phyloP scores from a whole-genome alignment of 2,329 filamentous ascomycete genomes.

The Claviceps cyperi region DNA sequence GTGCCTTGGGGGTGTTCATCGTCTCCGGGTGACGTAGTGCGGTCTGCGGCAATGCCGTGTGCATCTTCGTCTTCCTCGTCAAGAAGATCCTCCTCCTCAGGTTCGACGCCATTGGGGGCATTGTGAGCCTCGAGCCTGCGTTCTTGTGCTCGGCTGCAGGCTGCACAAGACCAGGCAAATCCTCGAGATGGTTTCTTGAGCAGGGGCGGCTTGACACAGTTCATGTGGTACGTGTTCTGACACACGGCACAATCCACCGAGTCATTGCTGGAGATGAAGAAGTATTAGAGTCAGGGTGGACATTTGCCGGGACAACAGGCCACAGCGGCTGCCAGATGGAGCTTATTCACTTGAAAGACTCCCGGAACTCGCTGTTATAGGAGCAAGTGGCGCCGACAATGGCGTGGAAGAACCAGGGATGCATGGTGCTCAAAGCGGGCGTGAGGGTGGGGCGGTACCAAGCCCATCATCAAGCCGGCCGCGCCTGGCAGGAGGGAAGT shows the following conservation, averaged over 20 bases:
- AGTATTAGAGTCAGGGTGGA: not conserved
- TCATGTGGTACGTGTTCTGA: conserved; percentile 94
- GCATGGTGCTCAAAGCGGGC: conserved; percentile 6
- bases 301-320: not conserved
- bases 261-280: conserved; percentile 48
- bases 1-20: conserved; percentile 49
- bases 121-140: conserved; percentile 80
- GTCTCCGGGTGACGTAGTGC: conserved; percentile 49
- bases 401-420: conserved; percentile 1
- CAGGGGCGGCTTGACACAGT: conserved; percentile 82
- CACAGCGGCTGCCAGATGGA: not conserved
- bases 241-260: conserved; percentile 97
- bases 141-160: conserved; percentile 92
- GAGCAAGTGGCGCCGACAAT: conserved; percentile 2
- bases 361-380: not conserved
- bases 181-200: conserved; percentile 93
- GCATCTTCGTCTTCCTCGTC: conserved; percentile 60
- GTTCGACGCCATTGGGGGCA: conserved; percentile 61
- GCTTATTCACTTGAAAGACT: not conserved
- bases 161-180: conserved; percentile 94
- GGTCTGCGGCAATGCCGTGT: conserved; percentile 39
- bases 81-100: conserved; percentile 48
- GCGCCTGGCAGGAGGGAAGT: conserved; percentile 1
- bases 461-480: not conserved
- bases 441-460: conserved; percentile 1